Percentiles rank a stretch among this genome's conserved stretches.
Conservation (phyloP, 2,329 filamentous ascomycete genomes). For the Xylariaceae sp. region DNA sequence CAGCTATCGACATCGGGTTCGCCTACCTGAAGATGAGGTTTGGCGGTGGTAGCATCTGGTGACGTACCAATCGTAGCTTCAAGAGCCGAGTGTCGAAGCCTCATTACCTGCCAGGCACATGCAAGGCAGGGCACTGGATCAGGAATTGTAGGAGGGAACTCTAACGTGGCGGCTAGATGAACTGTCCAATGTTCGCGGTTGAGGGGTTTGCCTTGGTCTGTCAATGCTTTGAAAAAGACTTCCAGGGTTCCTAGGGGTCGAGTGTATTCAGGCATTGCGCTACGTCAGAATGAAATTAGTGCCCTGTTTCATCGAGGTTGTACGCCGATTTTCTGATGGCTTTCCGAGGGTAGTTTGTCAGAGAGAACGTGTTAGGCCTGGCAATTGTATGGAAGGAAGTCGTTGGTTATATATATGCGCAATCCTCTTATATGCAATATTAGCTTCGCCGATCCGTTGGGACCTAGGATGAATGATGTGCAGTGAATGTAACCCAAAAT, state of each 20-base stretch:
- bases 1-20: not conserved
- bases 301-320: too few relatives aligned
- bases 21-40: not conserved
- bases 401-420: too few relatives aligned
- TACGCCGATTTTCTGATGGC: too few relatives aligned
- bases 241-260: conserved; percentile 4
- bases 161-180: not conserved
- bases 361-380: too few relatives aligned
- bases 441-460: too few relatives aligned
- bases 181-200: conserved; percentile 5
- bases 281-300: too few relatives aligned
- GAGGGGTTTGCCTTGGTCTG: not conserved
- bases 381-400: too few relatives aligned
- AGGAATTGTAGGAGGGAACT: not conserved
- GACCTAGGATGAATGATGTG: too few relatives aligned
- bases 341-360: too few relatives aligned
- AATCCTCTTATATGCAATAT: too few relatives aligned
- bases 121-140: not conserved
- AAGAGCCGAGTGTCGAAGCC: not conserved
- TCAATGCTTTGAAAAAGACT: conserved; percentile 1
- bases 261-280: too few relatives aligned
- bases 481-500: too few relatives aligned
- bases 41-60: not conserved
- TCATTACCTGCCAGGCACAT: conserved; percentile 2
- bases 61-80: not conserved